Evolutionary conservation across 2,329 filamentous ascomycete species (phyloP).

Genomic region (Phyllosticta capitalensis): DNA sequence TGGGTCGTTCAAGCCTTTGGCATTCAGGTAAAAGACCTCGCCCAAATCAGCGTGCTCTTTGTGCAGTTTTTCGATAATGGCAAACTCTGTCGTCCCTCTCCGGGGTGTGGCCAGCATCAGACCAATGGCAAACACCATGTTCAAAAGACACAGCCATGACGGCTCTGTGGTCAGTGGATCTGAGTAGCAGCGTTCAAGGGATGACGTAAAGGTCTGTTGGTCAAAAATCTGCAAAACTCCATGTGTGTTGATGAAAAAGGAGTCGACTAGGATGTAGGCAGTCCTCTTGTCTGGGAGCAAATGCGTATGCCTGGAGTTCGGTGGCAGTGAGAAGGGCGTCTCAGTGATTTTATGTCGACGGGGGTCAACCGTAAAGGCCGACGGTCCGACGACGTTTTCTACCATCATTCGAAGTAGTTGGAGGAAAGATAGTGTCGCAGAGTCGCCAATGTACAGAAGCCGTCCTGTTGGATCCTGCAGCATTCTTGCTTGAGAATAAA

Average conservation of each 20-base stretch:
- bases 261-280: slow-evolving; percentile 45
- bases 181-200: slow-evolving; percentile 45
- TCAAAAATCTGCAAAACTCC: slow-evolving; percentile 54
- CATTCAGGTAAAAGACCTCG: slow-evolving; percentile 54
- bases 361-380: slow-evolving; percentile 49
- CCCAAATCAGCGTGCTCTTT: slow-evolving; percentile 42
- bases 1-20: slow-evolving; percentile 43
- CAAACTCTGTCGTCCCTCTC: slow-evolving; percentile 41
- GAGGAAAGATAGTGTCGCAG: slow-evolving; percentile 51
- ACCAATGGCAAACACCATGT: slow-evolving; percentile 55
- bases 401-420: slow-evolving; percentile 53
- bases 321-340: slow-evolving; percentile 40
- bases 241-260: slow-evolving; percentile 55
- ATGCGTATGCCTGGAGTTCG: slow-evolving; percentile 38
- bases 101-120: slow-evolving; percentile 47
- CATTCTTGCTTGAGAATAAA: slow-evolving; percentile 48
- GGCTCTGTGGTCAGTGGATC: slow-evolving; percentile 43
- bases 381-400: slow-evolving; percentile 44
- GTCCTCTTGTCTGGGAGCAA: slow-evolving; percentile 48
- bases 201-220: slow-evolving; percentile 38
- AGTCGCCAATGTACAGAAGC: slow-evolving; percentile 53
- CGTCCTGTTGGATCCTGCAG: slow-evolving; percentile 50
- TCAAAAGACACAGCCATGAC: slow-evolving; percentile 49
- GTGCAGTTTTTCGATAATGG: slow-evolving; percentile 43
- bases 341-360: slow-evolving; percentile 49